Base-by-base conservation (phyloP, 805 yeast genomes). In the Middelhovenomyces tepae region DNA sequence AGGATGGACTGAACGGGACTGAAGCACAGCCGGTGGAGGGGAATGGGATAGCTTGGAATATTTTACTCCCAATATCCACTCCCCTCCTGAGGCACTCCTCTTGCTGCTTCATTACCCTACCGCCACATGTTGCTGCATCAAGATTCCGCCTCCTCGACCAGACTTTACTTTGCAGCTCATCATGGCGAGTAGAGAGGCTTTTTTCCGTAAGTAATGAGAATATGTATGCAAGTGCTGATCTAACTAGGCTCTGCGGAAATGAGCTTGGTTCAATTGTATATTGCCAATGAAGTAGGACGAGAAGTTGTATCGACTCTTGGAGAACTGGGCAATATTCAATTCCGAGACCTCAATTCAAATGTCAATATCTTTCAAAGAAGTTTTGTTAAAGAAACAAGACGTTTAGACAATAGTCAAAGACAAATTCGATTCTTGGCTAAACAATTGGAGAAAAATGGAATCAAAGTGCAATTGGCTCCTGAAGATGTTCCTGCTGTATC, bases 161-260 rank as follows among this genome's bases (percentile, higher is more conserved):
- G 27, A 34, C 13, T 28, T 27, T 10, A 29, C 26, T 2, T 31
- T 33, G 27, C 26, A 34, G 19, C 16, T 11, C 33, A 32, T n/a
- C n/a, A n/a, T n/a, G n/a, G n/a, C n/a, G 32, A 35, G 33, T 19
- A 35, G 45, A 22, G 62, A 57, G 47, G 62, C 62, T 23, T 47
- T 57, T 40, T 57, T 57, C 54, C 57, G 62, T 47, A 41, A 34
- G 51, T 47, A 37, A 24, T 8, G 7, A 20, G 7, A 4, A 3
- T 10, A 16, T 22, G 16, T 26, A 13, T 22, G 16, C 17, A 22
- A 16, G 7, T 28, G 32, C 10, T 16, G 7, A 5, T 21, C n/a
- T n/a, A n/a, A n/a, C n/a, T n/a, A 61, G 65, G 95, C 67, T 87
- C 97, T 32, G 97, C 97, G 77, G 95, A 85, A 50, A 93, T 91